Evolutionary conservation across 129 eudicot genomes (phyloP).

Genomic region (Flaveria sonorensis): DNA sequence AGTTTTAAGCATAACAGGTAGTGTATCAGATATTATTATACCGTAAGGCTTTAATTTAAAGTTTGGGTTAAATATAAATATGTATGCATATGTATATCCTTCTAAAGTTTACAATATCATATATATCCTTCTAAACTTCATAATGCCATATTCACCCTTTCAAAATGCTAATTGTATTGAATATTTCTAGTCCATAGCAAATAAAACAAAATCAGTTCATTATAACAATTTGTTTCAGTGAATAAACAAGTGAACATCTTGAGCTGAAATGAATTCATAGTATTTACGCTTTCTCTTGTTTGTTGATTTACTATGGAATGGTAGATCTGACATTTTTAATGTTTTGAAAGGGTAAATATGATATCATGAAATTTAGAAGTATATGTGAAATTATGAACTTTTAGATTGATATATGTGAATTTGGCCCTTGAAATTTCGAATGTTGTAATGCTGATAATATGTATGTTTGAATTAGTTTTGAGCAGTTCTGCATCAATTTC

Average conservation of each 20-base stretch:
- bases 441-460: constrained; percentile 35
- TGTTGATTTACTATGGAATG: constrained; percentile 2
- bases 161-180: neutral
- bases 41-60: constrained; percentile 6
- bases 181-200: neutral
- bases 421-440: neutral
- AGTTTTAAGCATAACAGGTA: constrained; percentile 96
- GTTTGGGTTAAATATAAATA: neutral
- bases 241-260: neutral
- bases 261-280: neutral
- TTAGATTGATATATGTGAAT: neutral
- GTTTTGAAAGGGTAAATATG: neutral
- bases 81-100: neutral
- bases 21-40: neutral
- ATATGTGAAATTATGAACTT: neutral
- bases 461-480: constrained; percentile 60
- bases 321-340: neutral
- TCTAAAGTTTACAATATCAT: neutral
- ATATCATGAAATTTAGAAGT: neutral
- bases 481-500: constrained; percentile 98
- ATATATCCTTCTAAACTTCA: neutral
- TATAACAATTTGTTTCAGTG: constrained; percentile 1
- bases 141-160: neutral
- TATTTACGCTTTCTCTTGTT: neutral
- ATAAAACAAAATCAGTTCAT: neutral